phyloP scores from a whole-genome alignment of 2,329 filamentous ascomycete genomes.

The Thelonectria olida region DNA sequence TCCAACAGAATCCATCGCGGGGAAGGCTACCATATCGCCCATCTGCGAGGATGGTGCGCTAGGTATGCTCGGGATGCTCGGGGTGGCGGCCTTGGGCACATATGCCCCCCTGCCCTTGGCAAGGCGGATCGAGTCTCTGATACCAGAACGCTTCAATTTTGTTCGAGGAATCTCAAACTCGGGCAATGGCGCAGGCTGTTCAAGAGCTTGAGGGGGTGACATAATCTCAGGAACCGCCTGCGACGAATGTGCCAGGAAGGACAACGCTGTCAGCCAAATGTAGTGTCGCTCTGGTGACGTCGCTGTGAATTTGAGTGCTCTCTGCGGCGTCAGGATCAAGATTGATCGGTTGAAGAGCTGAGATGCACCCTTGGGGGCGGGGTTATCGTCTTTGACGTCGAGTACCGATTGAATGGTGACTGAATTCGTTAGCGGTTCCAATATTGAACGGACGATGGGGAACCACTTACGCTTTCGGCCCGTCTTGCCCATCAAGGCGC shows the following conservation, averaged over 20 bases:
- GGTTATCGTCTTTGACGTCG: slow-evolving; percentile 94
- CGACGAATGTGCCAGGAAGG: slow-evolving; percentile 91
- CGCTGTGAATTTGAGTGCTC: slow-evolving; percentile 95
- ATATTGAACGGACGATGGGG: slow-evolving; percentile 15
- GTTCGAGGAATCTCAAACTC: slow-evolving; percentile 60
- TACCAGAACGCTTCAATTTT: slow-evolving; percentile 63
- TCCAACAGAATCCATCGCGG: slow-evolving; percentile 52
- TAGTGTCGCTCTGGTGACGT: slow-evolving; percentile 86
- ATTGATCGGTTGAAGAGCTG: slow-evolving; percentile 90
- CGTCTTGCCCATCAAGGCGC: slow-evolving; percentile 90
- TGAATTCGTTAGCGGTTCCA: slow-evolving; percentile 54
- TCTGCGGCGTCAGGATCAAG: slow-evolving; percentile 89
- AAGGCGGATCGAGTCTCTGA: slow-evolving; percentile 89
- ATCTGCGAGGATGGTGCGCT: slow-evolving; percentile 49
- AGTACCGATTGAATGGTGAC: slow-evolving; percentile 95
- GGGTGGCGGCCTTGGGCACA: slow-evolving; percentile 55
- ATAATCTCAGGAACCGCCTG: slow-evolving; percentile 81
- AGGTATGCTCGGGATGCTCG: slow-evolving; percentile 57
- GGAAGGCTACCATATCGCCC: slow-evolving; percentile 48
- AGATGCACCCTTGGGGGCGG: slow-evolving; percentile 75
- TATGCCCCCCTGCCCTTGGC: slow-evolving; percentile 74
- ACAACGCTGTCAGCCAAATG: slow-evolving; percentile 92
- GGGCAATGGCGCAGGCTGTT: slow-evolving; percentile 52
- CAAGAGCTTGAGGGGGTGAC: slow-evolving; percentile 57
- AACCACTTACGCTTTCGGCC: slow-evolving; percentile 86